phyloP scores from a whole-genome alignment of 192 early-diverging fungal genomes.

The Gigaspora rosea region DNA sequence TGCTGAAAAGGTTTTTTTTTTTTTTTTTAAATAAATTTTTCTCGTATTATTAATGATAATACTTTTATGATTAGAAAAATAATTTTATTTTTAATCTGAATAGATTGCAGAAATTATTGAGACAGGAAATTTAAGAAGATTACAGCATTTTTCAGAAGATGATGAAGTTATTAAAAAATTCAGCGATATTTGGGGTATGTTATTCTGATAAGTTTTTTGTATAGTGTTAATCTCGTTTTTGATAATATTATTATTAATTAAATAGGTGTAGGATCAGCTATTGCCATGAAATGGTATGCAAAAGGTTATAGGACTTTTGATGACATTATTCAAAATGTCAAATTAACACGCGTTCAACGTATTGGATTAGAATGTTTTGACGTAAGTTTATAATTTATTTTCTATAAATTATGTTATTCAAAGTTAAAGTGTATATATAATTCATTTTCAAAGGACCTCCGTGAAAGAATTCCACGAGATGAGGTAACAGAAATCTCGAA shows the following conservation, averaged over 20 bases:
- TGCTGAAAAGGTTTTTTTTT: background rate
- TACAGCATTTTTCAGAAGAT: background rate
- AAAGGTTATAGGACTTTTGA: constrained; percentile 8
- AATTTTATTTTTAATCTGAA: background rate
- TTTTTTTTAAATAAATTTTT: background rate
- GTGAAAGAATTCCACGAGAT: background rate
- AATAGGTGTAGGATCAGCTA: background rate
- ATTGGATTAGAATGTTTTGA: background rate
- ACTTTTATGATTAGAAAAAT: background rate
- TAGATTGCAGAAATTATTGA: constrained; percentile 2
- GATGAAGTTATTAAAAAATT: constrained; percentile 13
- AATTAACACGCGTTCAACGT: constrained; percentile 5
- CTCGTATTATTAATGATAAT: background rate
- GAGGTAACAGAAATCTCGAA: constrained; percentile 5
- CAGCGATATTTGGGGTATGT: background rate
- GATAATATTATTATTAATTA: background rate
- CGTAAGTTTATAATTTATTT: background rate
- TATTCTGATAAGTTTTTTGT: background rate
- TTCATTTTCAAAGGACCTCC: background rate
- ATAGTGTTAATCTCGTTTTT: background rate
- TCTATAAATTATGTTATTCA: background rate
- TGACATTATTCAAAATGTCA: background rate
- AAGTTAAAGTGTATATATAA: background rate
- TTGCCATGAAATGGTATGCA: constrained; percentile 13
- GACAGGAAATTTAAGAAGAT: constrained; percentile 7